Evolutionary conservation across 441 rosid species (phyloP).

Genomic region (Populus hybrid): DNA sequence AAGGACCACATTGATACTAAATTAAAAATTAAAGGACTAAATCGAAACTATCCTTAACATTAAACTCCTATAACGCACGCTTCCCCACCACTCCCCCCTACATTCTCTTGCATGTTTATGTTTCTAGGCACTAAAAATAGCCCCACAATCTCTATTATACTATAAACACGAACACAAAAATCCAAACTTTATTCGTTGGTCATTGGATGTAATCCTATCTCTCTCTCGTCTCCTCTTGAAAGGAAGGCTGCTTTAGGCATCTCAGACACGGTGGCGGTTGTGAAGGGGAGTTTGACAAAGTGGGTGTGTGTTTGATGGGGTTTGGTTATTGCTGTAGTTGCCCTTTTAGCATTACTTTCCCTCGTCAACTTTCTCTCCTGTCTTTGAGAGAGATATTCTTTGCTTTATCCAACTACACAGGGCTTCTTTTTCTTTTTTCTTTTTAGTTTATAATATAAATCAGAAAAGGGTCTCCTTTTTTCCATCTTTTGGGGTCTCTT

Average conservation of each 20-base stretch:
- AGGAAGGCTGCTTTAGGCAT: too few relatives aligned
- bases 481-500: background rate
- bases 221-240: background rate
- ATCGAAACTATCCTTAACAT: background rate
- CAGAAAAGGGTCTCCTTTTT: background rate
- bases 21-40: background rate
- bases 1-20: background rate
- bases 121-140: background rate
- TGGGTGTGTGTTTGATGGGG: background rate
- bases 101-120: background rate
- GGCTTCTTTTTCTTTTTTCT: background rate
- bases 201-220: background rate
- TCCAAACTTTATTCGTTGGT: background rate
- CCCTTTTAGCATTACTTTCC: conserved; percentile 6
- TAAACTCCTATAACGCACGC: background rate
- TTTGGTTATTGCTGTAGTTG: background rate
- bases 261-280: background rate
- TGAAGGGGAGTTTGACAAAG: background rate
- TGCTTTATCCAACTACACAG: conserved; percentile 21
- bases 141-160: background rate
- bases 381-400: conserved; percentile 5
- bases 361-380: conserved; percentile 14
- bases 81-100: background rate
- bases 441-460: background rate
- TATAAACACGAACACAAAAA: background rate